Evolutionary conservation across 164 flowering plant genomes (phyloP), one percentile per base, ranked within the genome.

Genomic region (Vitis vinifera): DNA sequence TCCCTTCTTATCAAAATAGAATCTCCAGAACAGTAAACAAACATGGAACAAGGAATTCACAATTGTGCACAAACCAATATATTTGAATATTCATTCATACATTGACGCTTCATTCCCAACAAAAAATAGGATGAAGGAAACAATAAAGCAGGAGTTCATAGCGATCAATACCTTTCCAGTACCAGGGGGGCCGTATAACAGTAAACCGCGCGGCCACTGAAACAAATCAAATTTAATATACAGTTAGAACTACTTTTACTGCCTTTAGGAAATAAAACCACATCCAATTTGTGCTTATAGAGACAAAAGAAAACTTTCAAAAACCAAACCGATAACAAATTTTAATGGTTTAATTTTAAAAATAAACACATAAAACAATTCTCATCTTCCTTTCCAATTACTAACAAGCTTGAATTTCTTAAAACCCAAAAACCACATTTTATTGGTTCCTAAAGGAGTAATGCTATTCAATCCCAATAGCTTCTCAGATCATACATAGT

Each of bases 181-280:
- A 47, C 99, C 98, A 1, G 97, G 98, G 9, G 99, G 99, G 30
- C 99, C 99, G 57, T 93, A 83, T 2, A 95, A 81, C 73, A 95
- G 82, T 86, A 95, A 83, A 31, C 99, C 97, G 53, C 89, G 81
- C 62, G 83, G 91, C 98, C 99, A 95, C 98, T 95, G 84, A 37
- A 79, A 49, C 65, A 50, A 31, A 66, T 31, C 56, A 69, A 60
- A 44, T 64, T 17, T 10, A 29, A 23, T 8, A 52, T 51, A 62
- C 30, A 48, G 2, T 31, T 29, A 56, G 51, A 29, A 44, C 10
- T 13, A 53, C 55, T 2, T 27, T 60, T 16, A 44, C 44, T 4
- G 44, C 44, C 0, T 37, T 37, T 37, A 37, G 44, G 44, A 37
- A 37, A 37, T 37, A 37, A 37, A 37, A 37, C 44, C 44, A 37